phyloP scores from a whole-genome alignment of 139 green algal genomes.

The Diplosphaera chodatii region DNA sequence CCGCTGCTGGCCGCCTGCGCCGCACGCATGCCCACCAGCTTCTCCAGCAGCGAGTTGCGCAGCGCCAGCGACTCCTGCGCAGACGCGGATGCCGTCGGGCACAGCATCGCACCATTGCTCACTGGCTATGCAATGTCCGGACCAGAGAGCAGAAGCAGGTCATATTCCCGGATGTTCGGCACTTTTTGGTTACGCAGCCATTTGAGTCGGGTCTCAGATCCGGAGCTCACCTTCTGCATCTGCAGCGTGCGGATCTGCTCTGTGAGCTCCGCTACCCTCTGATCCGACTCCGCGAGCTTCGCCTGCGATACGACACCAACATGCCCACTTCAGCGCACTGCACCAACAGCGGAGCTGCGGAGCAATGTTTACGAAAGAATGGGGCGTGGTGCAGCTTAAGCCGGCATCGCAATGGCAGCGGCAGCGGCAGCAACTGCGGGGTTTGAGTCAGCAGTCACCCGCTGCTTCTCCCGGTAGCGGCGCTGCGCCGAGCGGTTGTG shows the following conservation, averaged over 20 bases:
- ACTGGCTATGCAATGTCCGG: too few species aligned
- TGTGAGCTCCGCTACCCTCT: not conserved
- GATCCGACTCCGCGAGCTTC: not conserved
- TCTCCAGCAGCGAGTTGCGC: not conserved
- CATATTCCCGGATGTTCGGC: too few species aligned
- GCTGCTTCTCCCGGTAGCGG: not conserved
- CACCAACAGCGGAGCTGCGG: too few species aligned
- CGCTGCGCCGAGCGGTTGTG: not conserved
- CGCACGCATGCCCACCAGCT: not conserved
- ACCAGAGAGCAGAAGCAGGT: too few species aligned
- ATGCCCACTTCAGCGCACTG: too few species aligned
- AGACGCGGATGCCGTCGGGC: too few species aligned
- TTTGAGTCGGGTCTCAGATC: too few species aligned
- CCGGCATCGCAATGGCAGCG: too few species aligned
- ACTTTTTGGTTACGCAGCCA: too few species aligned
- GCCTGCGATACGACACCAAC: too few species aligned
- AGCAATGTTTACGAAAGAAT: not conserved
- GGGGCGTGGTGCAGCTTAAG: not conserved
- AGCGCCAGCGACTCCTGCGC: not conserved
- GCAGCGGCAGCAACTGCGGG: too few species aligned
- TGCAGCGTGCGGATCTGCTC: not conserved
- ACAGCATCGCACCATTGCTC: not conserved
- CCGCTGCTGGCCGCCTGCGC: not conserved
- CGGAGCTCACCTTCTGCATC: not conserved
- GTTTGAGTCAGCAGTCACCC: not conserved